Percentiles rank a stretch among this genome's conserved stretches.
Conservation (phyloP, 1,284 basidiomycete genomes). For the Trichosporon sp. region DNA sequence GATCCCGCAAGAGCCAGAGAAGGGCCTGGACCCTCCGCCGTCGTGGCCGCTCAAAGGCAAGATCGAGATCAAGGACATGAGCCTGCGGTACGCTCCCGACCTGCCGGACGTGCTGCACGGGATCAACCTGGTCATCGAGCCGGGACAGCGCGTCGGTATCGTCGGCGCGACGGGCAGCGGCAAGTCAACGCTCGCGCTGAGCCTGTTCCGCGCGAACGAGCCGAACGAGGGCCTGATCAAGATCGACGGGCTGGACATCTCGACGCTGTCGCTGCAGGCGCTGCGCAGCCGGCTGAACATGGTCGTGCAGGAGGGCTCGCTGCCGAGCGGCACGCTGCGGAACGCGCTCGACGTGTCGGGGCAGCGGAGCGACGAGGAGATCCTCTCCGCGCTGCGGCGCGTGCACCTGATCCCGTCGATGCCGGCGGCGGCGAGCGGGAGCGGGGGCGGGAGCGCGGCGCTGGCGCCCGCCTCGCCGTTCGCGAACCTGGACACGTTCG, state of each 20-base stretch:
- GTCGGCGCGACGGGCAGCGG: constrained; percentile 64
- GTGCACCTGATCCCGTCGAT: constrained; percentile 52
- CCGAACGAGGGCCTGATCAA: constrained; percentile 59
- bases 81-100: constrained; percentile 64
- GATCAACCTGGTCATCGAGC: constrained; percentile 60
- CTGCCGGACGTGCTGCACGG: constrained; percentile 68
- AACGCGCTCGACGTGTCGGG: constrained; percentile 58
- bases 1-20: constrained; percentile 27
- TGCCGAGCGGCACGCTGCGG: constrained; percentile 57
- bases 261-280: constrained; percentile 56
- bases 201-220: constrained; percentile 68
- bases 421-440: constrained; percentile 49
- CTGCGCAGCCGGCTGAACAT: constrained; percentile 63
- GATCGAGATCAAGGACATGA: constrained; percentile 61
- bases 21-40: constrained; percentile 46
- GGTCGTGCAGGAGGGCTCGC: constrained; percentile 45
- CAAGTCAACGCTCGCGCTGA: constrained; percentile 67
- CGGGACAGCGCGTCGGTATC: constrained; percentile 73
- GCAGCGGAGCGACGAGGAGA: constrained; percentile 53
- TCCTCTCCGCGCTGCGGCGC: constrained; percentile 57
- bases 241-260: constrained; percentile 67
- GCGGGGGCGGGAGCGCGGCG: no score
- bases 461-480: constrained; percentile 50
- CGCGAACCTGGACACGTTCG: constrained; percentile 56
- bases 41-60: constrained; percentile 65